Conservation (phyloP, 352 stramenopile species). For the Peronospora destructor region DNA sequence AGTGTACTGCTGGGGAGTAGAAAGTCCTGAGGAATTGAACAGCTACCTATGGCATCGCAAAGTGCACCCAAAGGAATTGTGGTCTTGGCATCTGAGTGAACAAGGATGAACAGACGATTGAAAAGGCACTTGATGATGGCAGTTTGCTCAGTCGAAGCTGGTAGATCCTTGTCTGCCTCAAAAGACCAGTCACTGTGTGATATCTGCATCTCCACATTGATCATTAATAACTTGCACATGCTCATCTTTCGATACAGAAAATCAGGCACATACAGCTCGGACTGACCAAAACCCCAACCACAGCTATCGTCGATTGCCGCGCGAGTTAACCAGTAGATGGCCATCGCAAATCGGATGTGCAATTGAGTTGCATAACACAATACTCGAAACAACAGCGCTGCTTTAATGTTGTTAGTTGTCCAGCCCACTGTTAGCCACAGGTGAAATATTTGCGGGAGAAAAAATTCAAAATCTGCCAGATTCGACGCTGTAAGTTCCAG, state of each 20-base stretch:
- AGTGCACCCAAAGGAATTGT: constrained; percentile 43
- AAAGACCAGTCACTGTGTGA: constrained; percentile 53
- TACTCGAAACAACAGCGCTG: constrained; percentile 63
- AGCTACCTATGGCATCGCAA: constrained; percentile 46
- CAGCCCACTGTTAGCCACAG: constrained; percentile 80
- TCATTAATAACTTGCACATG: constrained; percentile 74
- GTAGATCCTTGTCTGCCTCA: constrained; percentile 52
- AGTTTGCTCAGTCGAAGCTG: constrained; percentile 47
- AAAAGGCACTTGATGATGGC: constrained; percentile 65
- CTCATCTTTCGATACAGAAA: constrained; percentile 77
- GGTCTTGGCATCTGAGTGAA: constrained; percentile 31
- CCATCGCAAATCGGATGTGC: constrained; percentile 71
- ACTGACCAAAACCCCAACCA: constrained; percentile 75
- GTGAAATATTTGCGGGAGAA: constrained; percentile 77
- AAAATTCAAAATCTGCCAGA: constrained; percentile 79
- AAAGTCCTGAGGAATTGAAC: constrained; percentile 42
- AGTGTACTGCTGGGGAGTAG: constrained; percentile 32
- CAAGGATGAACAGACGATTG: constrained; percentile 44
- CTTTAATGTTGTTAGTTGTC: constrained; percentile 67
- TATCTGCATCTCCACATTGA: constrained; percentile 82
- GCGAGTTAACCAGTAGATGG: constrained; percentile 74
- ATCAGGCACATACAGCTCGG: constrained; percentile 61
- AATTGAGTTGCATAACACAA: constrained; percentile 64
- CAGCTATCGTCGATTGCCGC: constrained; percentile 74
- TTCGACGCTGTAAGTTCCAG: constrained; percentile 55